Evolutionary conservation across 2,329 filamentous ascomycete genomes (phyloP), one percentile per base, ranked within the genome.

Genomic region (Pleochaeta shiraiana): DNA sequence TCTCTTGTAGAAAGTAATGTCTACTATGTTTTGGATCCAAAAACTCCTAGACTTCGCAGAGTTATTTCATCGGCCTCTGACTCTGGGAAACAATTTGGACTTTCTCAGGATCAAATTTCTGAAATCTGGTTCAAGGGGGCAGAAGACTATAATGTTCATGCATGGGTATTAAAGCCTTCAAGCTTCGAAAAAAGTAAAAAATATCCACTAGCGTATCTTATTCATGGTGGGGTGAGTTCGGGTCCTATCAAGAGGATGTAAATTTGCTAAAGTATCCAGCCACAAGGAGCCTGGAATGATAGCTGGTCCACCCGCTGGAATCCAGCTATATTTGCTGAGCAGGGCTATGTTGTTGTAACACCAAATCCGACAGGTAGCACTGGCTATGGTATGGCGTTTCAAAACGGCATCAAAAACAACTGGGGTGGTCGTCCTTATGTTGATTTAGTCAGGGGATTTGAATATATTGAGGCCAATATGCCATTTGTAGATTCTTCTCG

Each of bases 371-470:
- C 88, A 0, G 90, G 90, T 21, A 88, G 83, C 70, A 90, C 88
- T 4, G 87, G 88, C 2, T 95, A 90, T 70, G 90, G 90, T 4
- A 86, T 92, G 75, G 79, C 81, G 34, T 81, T 92, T 64, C 83
- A 84, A 34, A 84, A 95, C 71, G 86, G 83, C 0, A 95, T 96
- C 70, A 78, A 82, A 63, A 79, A 83, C 65, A 80, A 95, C 68
- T 95, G 91, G 91, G 91, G 90, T 67, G 88, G 89, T 4, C 79
- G 83, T 43, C 91, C 91, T 0, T 96, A 95, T 73, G 75, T 87
- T 33, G 91, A 96, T 71, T 78, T 96, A 21, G 87, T 87, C 31
- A 83, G 85, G 66, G 85, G 85, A 66, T 89, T 90, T 71, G 85
- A 92, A 68, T 83, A 88, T 73, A 80, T 95, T 57, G 79, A 81